Evolutionary conservation across 768 basidiomycete genomes (phyloP).

Genomic region (Xerocomellus intermedius): DNA sequence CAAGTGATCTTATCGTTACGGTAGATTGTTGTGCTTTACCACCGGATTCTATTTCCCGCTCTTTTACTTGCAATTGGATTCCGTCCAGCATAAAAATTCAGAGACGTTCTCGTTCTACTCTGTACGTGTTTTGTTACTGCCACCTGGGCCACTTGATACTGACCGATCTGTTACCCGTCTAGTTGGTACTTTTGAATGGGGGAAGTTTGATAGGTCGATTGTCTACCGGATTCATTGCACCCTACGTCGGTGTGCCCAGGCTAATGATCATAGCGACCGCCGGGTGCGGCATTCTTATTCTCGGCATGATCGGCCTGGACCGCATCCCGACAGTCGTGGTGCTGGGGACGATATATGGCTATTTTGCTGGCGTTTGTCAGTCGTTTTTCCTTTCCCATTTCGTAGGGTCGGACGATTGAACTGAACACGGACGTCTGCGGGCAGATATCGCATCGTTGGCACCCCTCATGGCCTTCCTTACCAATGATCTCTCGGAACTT

Average conservation of each 20-base stretch:
- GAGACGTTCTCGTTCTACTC: conserved; percentile 55
- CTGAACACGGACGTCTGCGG: not conserved
- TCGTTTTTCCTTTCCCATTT: not conserved
- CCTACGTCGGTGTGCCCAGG: conserved; percentile 43
- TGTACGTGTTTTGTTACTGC: conserved; percentile 29
- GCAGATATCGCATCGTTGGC: conserved; percentile 39
- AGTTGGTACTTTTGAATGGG: conserved; percentile 55
- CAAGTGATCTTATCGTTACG: not conserved
- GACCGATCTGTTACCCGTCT: not conserved
- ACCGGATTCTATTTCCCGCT: conserved; percentile 48
- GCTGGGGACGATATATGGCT: conserved; percentile 45
- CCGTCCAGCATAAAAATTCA: conserved; percentile 45
- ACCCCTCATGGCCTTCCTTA: conserved; percentile 44
- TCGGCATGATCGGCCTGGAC: conserved; percentile 43
- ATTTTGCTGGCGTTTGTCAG: conserved; percentile 45
- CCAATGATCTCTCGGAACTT: conserved; percentile 48
- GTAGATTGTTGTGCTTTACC: conserved; percentile 28
- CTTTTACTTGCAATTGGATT: conserved; percentile 57
- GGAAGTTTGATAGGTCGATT: conserved; percentile 50
- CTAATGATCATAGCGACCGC: conserved; percentile 37
- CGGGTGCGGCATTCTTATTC: conserved; percentile 36
- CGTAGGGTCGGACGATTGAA: not conserved
- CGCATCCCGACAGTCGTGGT: conserved; percentile 35
- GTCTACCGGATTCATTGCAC: conserved; percentile 44
- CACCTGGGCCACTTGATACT: not conserved